Evolutionary conservation across 2,329 filamentous ascomycete genomes (phyloP), one percentile per base, ranked within the genome.

Genomic region (Fusarium sp.): DNA sequence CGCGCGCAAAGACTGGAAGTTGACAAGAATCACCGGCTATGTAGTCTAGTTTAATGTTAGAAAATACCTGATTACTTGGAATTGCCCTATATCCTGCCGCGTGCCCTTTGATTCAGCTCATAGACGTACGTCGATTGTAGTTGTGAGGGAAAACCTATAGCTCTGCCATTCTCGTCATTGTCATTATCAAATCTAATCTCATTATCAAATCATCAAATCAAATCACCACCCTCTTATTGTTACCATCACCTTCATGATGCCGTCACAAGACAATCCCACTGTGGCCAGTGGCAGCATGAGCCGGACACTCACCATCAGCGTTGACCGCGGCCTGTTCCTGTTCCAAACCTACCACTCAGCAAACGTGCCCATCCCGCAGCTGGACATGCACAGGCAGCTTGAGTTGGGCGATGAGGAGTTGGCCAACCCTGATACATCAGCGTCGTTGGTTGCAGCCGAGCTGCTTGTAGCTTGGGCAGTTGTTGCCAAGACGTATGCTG

Each of bases 271-370:
- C 12, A 34, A 41, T 38, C 12, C 44, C 15, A 12, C 29, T 40
- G 22, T n/a, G 38, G 38, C 38, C n/a, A 47, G 44, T 25, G 43
- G 31, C 44, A 54, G 44, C 52, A 54, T 49, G 31, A 43, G 31
- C 8, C 52, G 49, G 36, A 54, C 29, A 15, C 52, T 54, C 36
- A 35, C 38, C 29, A 54, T 54, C 38, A 54, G 52, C 38, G 52
- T 54, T 29, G 44, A 49, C 44, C 43, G 32, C 15, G 52, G 42
- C 24, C 35, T 48, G 5, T 39, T 9, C 15, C 13, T n/a, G 22
- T 47, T 53, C 15, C 50, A 53, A 43, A 29, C 43, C 36, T 43
- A 36, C 13, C 22, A 13, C 52, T 24, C 44, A 54, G 24, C 7
- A 24, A 36, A 4, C 10, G 38, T 40, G 38, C 4, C 38, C 8